phyloP scores from a whole-genome alignment of 495 filamentous ascomycete genomes.

The Lentithecium fluviatile region DNA sequence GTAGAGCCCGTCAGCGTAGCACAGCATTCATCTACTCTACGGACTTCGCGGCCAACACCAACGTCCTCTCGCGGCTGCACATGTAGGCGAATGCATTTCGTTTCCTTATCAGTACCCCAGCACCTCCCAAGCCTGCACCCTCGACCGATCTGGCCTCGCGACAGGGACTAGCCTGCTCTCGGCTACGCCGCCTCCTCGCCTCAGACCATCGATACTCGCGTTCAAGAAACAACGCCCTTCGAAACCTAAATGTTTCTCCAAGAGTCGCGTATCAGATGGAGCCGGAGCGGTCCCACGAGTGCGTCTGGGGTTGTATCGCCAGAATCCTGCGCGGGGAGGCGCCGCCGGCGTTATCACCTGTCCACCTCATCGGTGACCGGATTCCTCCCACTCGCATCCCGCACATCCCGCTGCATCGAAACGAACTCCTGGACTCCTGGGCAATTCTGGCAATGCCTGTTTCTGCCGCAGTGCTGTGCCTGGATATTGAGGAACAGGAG shows the following conservation, averaged over 20 bases:
- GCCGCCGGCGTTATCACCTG: background rate
- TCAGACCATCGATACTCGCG: too few relatives aligned
- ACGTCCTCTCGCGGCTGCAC: too few relatives aligned
- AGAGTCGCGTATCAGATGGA: too few relatives aligned
- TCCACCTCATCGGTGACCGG: background rate
- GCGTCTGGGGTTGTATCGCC: too few relatives aligned
- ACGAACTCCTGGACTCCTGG: background rate
- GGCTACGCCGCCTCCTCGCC: background rate
- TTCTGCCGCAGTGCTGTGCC: background rate
- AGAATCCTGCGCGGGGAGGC: background rate
- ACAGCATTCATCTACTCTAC: too few relatives aligned
- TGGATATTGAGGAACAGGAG: background rate
- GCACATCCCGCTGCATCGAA: slow-evolving; percentile 14
- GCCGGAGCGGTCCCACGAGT: too few relatives aligned
- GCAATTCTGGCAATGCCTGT: background rate
- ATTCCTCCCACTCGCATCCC: slow-evolving; percentile 8
- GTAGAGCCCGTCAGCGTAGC: too few relatives aligned
- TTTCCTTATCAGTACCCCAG: slow-evolving; percentile 28
- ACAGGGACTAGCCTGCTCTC: slow-evolving; percentile 1
- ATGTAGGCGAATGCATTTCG: too few relatives aligned
- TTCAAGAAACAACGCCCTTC: too few relatives aligned
- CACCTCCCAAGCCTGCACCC: background rate
- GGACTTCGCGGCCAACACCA: too few relatives aligned
- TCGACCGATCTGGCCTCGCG: background rate
- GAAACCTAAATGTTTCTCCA: too few relatives aligned